Base-by-base conservation (phyloP, 2,329 filamentous ascomycete species). In the Sporothrix dimorphospora region DNA sequence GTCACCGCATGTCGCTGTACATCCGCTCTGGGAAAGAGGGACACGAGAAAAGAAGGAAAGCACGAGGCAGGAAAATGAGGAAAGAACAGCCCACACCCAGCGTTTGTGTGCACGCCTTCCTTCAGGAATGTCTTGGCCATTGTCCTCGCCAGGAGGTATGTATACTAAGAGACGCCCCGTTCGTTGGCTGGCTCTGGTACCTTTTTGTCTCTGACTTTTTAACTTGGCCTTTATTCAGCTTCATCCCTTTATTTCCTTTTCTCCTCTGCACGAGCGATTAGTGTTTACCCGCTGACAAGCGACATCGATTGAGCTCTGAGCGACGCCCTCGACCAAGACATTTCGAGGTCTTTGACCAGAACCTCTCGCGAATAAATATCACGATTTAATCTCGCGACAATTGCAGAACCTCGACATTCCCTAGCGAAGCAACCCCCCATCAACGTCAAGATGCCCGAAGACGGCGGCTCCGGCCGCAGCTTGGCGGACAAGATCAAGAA, bases 401-500 rank as follows among this genome's bases (percentile, higher is more conserved):
- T 47, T 45, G 11, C 16, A 16, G 16, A 9, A 61, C 40, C 57
- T 34, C n/a, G 30, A 19, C 59, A 8, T 24, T 4, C 5, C 57
- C 5, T 16, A 45, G 42, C 42, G 4, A 27, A 11, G 27, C 12
- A 61, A 61, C 21, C 30, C 47, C 3, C 16, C 4, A 51, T 14
- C 65, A 24, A 19, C 47, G 9, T 38, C 53, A 34, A 69, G 11
- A 74, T 73, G 72, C n/a, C 73, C 16, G 66, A 61, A 7, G 63
- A 57, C 30, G 53, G 21, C 38, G 16, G 34, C 27, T 14, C 47
- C 40, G 53, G 70, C 57, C 68, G 55, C 59, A 69, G 77, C 42
- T 40, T 86, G 67, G 76, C 82, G 27, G 82, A 85, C 30, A 86
- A 85, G 76, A 75, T 89, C 40, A 88, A 85, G 78, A 78, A 83